phyloP scores from a whole-genome alignment of 495 filamentous ascomycete genomes.

The Penicillium subrubescens region DNA sequence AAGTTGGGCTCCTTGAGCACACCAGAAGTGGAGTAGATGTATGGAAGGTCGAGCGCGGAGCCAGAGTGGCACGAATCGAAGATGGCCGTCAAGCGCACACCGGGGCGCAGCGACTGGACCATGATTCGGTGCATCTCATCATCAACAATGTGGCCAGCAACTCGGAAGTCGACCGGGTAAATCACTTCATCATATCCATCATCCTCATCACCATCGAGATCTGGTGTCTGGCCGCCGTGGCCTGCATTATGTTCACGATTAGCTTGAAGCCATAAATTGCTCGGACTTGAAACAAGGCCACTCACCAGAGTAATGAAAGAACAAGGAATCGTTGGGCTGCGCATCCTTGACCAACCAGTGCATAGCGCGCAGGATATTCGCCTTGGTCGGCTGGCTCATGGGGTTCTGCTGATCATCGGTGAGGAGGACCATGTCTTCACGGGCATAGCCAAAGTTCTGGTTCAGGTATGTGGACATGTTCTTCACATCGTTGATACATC shows the following conservation, averaged over 20 bases:
- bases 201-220: slow-evolving; percentile 90
- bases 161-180: slow-evolving; percentile 93
- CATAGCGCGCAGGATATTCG: slow-evolving; percentile 95
- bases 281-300: not conserved
- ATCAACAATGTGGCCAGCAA: slow-evolving; percentile 91
- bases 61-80: slow-evolving; percentile 99
- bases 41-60: slow-evolving; percentile 92
- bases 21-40: slow-evolving; percentile 94
- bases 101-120: slow-evolving; percentile 78
- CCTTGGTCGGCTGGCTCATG: slow-evolving; percentile 95
- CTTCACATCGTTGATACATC: slow-evolving; percentile 98
- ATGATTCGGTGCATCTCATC: slow-evolving; percentile 99
- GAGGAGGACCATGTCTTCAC: slow-evolving; percentile 97
- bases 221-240: slow-evolving; percentile 95
- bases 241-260: slow-evolving; percentile 49
- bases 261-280: not conserved
- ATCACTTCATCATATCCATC: slow-evolving; percentile 98
- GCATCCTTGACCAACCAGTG: slow-evolving; percentile 98
- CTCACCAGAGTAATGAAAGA: slow-evolving; percentile 97
- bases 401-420: slow-evolving; percentile 97
- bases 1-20: slow-evolving; percentile 98
- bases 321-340: slow-evolving; percentile 89
- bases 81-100: slow-evolving; percentile 92
- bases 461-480: slow-evolving; percentile 95
- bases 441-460: slow-evolving; percentile 87